These are phyloP conservation scores for Parathielavia hyrcaniae DNA, from an alignment of 495 filamentous ascomycete genomes.

Conservation along the genomic window DNA sequence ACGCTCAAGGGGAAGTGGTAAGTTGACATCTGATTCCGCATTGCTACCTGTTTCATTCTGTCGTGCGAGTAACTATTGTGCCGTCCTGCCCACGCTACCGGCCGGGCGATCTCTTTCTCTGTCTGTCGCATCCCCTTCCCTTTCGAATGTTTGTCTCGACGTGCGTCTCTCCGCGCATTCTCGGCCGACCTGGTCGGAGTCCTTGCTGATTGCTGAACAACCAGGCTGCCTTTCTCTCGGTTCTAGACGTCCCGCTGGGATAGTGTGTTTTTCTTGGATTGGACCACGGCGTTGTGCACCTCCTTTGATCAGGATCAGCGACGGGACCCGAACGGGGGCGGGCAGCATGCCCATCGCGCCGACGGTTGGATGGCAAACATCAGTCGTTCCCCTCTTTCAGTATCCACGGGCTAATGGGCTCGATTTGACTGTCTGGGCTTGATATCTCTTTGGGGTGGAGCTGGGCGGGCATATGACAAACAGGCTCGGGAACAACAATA, in stretches of 20 bases:
- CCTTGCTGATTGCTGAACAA: slow-evolving; percentile 9
- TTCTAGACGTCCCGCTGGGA: slow-evolving; percentile 42
- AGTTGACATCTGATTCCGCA: slow-evolving; percentile 28
- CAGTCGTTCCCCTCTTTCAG: neutral
- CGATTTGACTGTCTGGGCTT: neutral
- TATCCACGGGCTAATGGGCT: neutral
- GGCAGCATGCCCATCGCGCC: neutral
- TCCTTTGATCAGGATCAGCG: neutral
- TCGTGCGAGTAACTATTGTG: neutral
- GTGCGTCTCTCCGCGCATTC: neutral
- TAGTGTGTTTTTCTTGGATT: neutral
- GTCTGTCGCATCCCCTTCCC: no score
- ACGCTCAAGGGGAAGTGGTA: slow-evolving; percentile 93
- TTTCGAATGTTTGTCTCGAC: neutral
- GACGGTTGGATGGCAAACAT: slow-evolving; percentile 3
- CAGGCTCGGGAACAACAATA: slow-evolving; percentile 26
- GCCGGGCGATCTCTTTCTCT: neutral
- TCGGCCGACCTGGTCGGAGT: neutral
- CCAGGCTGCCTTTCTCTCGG: slow-evolving; percentile 57
- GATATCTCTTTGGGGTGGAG: slow-evolving; percentile 3
- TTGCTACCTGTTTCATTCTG: neutral
- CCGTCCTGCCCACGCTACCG: neutral
- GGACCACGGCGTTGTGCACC: neutral
- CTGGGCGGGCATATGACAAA: neutral
- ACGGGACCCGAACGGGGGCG: neutral